Conservation (phyloP, 306 rosid species). For the Adenanthera pavonina region DNA sequence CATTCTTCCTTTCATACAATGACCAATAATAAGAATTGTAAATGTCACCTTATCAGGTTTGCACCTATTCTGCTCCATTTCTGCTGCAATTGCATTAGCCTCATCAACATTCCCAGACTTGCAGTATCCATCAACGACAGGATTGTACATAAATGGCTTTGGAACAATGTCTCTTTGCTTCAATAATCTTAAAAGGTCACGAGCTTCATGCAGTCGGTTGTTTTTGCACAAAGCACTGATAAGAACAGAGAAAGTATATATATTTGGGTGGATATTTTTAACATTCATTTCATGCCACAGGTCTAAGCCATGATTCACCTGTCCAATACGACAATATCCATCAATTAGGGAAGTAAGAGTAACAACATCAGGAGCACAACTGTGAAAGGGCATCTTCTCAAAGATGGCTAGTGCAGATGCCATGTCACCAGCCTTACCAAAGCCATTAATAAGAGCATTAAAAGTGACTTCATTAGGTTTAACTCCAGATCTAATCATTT, state of each 20-base stretch:
- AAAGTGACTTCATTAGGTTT: conserved; percentile 68
- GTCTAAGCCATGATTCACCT: conserved; percentile 61
- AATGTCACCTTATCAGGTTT: conserved; percentile 76
- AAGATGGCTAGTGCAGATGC: conserved; percentile 56
- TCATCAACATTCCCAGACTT: conserved; percentile 85
- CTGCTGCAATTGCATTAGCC: conserved; percentile 71
- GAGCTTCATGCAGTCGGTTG: conserved; percentile 77
- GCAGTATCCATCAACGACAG: conserved; percentile 84
- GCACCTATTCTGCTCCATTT: conserved; percentile 78
- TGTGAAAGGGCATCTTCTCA: conserved; percentile 60
- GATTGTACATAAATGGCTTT: conserved; percentile 72
- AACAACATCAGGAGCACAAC: conserved; percentile 69
- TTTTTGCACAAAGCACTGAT: conserved; percentile 73
- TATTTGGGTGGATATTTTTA: conserved; percentile 55
- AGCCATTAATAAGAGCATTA: conserved; percentile 76
- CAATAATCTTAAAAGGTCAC: conserved; percentile 58
- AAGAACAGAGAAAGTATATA: conserved; percentile 77
- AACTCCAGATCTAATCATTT: conserved; percentile 60
- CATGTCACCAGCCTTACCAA: conserved; percentile 70
- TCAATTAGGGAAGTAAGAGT: conserved; percentile 76
- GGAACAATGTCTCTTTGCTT: conserved; percentile 56
- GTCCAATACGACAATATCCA: conserved; percentile 72
- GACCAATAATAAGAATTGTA: conserved; percentile 87
- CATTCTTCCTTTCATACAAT: conserved; percentile 89
- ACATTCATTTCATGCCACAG: conserved; percentile 77